Evolutionary conservation across 768 basidiomycete species (phyloP), one percentile per base, ranked within the genome.

Genomic region (Dacryopinax spathularia): DNA sequence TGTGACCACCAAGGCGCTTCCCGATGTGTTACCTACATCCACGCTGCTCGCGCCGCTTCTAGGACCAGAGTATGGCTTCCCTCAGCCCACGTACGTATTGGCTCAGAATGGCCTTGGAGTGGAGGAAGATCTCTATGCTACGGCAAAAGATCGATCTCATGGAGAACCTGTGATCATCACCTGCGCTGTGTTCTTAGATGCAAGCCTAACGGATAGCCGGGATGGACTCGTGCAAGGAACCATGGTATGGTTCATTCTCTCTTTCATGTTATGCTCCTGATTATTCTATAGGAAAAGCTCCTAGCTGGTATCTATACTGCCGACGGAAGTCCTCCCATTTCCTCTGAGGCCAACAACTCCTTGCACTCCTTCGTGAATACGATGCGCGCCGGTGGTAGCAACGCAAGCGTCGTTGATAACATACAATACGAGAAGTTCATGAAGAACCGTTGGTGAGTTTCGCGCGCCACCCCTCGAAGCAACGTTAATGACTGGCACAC

Each of bases 101-200:
- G 67, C 86, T 59, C 84, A 89, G 76, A 90, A 90, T 70, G 87
- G 88, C 5, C 73, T 91, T 2, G 82, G 82, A 35, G 82, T 88
- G 12, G 88, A 89, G 69, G 75, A 72, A 34, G 86, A 86, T 63
- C 75, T 88, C 22, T 86, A 87, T 70, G 68, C 79, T 10, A 78
- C 83, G 22, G 22, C 48, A 31, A 56, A 56, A 2, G 67, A 69
- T 0, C 64, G 70, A 33, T 56, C 64, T 5, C 43, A 63, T 6
- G n/a, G n/a, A n/a, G 69, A 69, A 18, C 69, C 67, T 5, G 70
- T 71, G 1, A 66, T 74, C 31, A 62, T 74, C 34, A 70, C 70
- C 4, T 63, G 64, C 64, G 48, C 48, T 5, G 48, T 56, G 13
- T 56, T 56, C 48, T 29, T 56, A 44, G 37, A 41, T 4, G 43